Evolutionary conservation across 345 rosid genomes (phyloP).

Genomic region (Sonneratia caseolaris): DNA sequence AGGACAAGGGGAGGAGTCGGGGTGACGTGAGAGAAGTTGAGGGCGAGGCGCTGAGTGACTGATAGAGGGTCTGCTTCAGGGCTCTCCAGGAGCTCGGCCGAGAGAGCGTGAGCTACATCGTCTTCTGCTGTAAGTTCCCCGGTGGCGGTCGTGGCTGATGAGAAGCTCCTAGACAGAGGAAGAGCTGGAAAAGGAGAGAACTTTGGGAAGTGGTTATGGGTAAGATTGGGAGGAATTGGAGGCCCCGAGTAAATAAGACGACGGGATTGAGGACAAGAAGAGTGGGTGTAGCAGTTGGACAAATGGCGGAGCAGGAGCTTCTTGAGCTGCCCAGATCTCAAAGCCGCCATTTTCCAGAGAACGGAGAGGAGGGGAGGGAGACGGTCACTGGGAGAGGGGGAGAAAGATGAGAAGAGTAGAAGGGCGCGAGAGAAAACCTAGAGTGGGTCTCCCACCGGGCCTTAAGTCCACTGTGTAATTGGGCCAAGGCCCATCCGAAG

Average conservation of each 20-base stretch:
- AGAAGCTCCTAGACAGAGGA: slow-evolving; percentile 25
- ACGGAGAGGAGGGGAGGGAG: background rate
- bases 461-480: background rate
- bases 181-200: slow-evolving; percentile 17
- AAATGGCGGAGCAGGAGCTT: slow-evolving; percentile 25
- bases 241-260: slow-evolving; percentile 4
- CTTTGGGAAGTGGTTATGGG: slow-evolving; percentile 15
- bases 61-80: slow-evolving; percentile 38
- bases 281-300: slow-evolving; percentile 13
- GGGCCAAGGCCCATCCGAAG: background rate
- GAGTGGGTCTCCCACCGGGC: no score
- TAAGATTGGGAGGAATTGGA: slow-evolving; percentile 13
- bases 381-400: background rate
- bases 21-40: slow-evolving; percentile 65
- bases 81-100: slow-evolving; percentile 49
- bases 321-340: slow-evolving; percentile 44
- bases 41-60: slow-evolving; percentile 49
- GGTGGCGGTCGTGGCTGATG: slow-evolving; percentile 18
- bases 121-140: slow-evolving; percentile 16
- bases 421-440: slow-evolving; percentile 2
- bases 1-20: slow-evolving; percentile 46
- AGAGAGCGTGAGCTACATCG: slow-evolving; percentile 49
- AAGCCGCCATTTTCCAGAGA: slow-evolving; percentile 42
- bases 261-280: slow-evolving; percentile 5
- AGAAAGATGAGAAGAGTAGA: background rate